These are phyloP conservation scores for Didymella arachidicola DNA, from an alignment of 2,329 filamentous ascomycete species.

Conservation along the genomic window DNA sequence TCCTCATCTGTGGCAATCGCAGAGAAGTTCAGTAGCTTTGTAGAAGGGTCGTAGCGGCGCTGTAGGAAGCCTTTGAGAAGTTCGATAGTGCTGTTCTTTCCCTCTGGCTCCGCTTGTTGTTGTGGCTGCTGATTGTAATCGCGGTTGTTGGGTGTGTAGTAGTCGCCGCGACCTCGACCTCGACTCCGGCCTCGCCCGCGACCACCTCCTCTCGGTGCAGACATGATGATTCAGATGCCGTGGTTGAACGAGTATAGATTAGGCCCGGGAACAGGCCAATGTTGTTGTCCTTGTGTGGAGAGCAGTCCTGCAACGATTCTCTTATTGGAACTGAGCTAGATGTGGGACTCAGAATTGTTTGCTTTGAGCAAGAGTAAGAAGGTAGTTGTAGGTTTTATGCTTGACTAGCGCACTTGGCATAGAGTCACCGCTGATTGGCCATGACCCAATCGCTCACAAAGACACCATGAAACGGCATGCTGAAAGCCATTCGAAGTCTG, in stretches of 20 bases:
- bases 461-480: too few species aligned
- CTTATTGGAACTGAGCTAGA: not conserved
- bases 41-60: constrained; percentile 73
- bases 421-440: constrained; percentile 3
- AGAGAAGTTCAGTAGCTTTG: constrained; percentile 85
- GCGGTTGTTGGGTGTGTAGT: constrained; percentile 26
- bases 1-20: constrained; percentile 74
- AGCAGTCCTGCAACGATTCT: not conserved
- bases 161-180: constrained; percentile 31
- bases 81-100: constrained; percentile 56
- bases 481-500: not conserved
- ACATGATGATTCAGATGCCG: constrained; percentile 15
- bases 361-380: constrained; percentile 1
- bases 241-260: not conserved
- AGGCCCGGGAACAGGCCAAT: not conserved
- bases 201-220: constrained; percentile 27
- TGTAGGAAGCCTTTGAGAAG: constrained; percentile 75
- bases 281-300: too few species aligned
- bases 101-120: constrained; percentile 79
- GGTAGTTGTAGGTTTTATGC: constrained; percentile 20
- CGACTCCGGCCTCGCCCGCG: constrained; percentile 31
- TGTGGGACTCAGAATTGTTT: not conserved
- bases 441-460: too few species aligned
- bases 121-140: constrained; percentile 63
- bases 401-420: constrained; percentile 12